Base-by-base conservation (phyloP, 352 stramenopile genomes). In the Pythium coloratum region DNA sequence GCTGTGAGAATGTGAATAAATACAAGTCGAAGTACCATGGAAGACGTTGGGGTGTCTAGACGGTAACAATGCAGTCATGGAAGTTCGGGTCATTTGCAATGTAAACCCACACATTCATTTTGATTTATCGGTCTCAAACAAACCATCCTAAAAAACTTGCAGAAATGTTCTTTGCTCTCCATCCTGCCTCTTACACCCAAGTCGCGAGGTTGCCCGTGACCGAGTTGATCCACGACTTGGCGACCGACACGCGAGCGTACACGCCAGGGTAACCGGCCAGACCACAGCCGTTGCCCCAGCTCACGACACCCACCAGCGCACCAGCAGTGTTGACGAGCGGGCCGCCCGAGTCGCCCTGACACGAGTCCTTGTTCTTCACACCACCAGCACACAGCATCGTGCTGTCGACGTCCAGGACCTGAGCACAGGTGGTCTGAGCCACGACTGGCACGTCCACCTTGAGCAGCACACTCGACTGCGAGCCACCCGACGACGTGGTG, bases 321-420 rank as follows among this genome's bases (percentile, higher is more conserved):
- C 84, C 78, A 6, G 68, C 64, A 26, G 42, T 64, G 30, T 81
- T 68, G 16, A 77, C 62, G 30, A 81, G 68, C 8, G 82, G 80
- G 18, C 80, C 77, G 5, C 82, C 82, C 8, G 75, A 87, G 78
- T 89, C 80, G 34, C 77, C 79, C 64, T 89, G 71, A 64, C 82
- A 91, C 51, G 74, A 84, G 38, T 86, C 73, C 33, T 77, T 50
- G 66, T 69, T 73, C 7, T 32, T 9, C 24, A 78, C 55, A 1
- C 82, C 80, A 14, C 66, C 80, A 14, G 82, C 76, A 44, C 82
- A 91, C 16, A 88, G 18, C 82, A 91, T 91, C 1, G 80, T 67
- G 61, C 34, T 49, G 32, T 60, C 51, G 38, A 61, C 33, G 34
- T 24, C 20, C 20, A 24, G 20, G 20, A 24, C 20, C 40, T 61